Evolutionary conservation across 805 yeast genomes (phyloP).

Genomic region (Clavispora vitiphila): DNA sequence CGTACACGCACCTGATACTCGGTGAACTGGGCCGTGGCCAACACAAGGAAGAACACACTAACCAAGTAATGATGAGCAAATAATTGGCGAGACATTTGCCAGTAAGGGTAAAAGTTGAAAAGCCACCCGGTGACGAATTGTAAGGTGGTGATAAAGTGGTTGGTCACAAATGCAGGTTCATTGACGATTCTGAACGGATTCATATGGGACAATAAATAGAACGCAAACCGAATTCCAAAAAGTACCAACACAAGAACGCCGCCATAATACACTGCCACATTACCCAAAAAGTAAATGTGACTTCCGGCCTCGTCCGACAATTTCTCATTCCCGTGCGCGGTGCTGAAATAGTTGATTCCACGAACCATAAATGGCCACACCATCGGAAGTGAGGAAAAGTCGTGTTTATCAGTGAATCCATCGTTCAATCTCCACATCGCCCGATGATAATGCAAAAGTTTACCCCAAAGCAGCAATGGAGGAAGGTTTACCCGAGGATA

Average conservation of each 20-base stretch:
- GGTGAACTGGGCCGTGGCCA: constrained; percentile 40
- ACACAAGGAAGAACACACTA: constrained; percentile 44
- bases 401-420: constrained; percentile 44
- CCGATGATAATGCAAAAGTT: constrained; percentile 51
- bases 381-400: constrained; percentile 37
- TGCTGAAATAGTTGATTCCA: constrained; percentile 57
- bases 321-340: constrained; percentile 25
- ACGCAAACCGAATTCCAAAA: constrained; percentile 13
- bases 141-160: constrained; percentile 19
- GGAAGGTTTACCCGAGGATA: constrained; percentile 21
- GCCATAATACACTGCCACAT: constrained; percentile 51
- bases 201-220: constrained; percentile 19
- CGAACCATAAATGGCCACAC: constrained; percentile 58
- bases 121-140: constrained; percentile 53
- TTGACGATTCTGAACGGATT: constrained; percentile 26
- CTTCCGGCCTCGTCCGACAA: constrained; percentile 20
- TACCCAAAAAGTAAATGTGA: constrained; percentile 60
- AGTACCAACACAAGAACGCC: constrained; percentile 33
- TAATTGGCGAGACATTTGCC: constrained; percentile 33
- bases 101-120: constrained; percentile 54
- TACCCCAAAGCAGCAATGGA: constrained; percentile 41
- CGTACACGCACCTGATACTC: constrained; percentile 35
- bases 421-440: constrained; percentile 50
- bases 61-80: constrained; percentile 47
- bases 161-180: constrained; percentile 10